Evolutionary conservation across 768 basidiomycete genomes (phyloP), one percentile per base, ranked within the genome.

Genomic region (Hysterangium stoloniferum): DNA sequence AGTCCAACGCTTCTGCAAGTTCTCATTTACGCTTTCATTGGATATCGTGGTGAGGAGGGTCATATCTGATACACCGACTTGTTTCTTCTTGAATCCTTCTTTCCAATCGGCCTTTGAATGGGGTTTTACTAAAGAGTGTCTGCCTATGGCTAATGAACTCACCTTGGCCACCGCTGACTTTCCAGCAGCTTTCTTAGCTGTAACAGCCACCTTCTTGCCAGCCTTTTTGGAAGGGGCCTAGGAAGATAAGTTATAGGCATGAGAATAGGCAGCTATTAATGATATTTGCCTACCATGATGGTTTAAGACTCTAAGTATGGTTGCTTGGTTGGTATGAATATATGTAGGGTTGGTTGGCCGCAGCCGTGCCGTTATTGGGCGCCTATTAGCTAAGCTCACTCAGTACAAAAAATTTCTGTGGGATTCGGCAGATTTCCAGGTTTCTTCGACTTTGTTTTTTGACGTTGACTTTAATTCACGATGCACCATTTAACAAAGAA

Each of bases 21-120:
- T 99, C 46, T 96, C 92, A 66, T 99, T 98, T 78, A 99, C 82
- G 58, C 82, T 84, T 61, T 98, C 95, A 66, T 99, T 96, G 66
- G 88, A 92, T 74, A 98, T 97, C 44, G 90, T 95, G 20, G 89
- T 87, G 52, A 99, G 72, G 54, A 99, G 72, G 7, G 96, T 99
- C 96, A 99, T 99, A 75, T 99, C 96, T 36, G 90, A 83, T 52
- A 99, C 95, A 49, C 96, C 96, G 55, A 94, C 85, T 68, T 90
- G 86, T 71, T 97, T 97, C 83, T 97, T 99, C 84, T 96, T 96
- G 77, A 99, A 99, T 4, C 94, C 93, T 62, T 98, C 95, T 68
- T 95, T 95, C 95, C 95, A 99, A 65, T 98, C 95, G 43, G 95
- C 95, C 94, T 98, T 56, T 48, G 41, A 50, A 22, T 7, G 44